Evolutionary conservation across 805 yeast species (phyloP).

Genomic region (Saccharomycopsis javanensis): DNA sequence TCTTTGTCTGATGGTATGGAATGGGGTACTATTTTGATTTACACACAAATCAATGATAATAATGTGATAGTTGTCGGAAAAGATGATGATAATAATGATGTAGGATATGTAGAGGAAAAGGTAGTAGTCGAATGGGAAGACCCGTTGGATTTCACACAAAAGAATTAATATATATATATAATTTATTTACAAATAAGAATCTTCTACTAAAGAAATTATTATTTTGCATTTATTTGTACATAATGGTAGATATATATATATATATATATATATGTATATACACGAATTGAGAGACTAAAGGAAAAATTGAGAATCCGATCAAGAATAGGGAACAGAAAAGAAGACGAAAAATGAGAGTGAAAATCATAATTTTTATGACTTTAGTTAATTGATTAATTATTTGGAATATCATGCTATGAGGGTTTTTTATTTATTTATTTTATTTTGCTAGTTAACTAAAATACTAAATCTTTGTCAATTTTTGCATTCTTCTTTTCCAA

Average conservation of each 20-base stretch:
- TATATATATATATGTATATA: no score
- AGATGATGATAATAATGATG: conserved; percentile 46
- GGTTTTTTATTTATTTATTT: no score
- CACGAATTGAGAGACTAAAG: neutral
- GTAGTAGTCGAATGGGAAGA: conserved; percentile 85
- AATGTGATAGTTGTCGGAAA: conserved; percentile 28
- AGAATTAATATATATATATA: neutral
- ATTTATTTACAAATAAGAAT: neutral
- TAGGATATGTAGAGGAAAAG: conserved; percentile 76
- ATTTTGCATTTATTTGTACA: neutral
- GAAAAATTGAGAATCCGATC: no score
- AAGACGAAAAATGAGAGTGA: no score
- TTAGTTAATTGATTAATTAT: no score
- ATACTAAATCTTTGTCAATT: conserved; percentile 21
- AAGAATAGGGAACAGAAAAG: no score
- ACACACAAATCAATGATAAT: conserved; percentile 63
- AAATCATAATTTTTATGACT: no score
- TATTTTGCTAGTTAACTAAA: no score
- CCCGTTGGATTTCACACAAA: conserved; percentile 15
- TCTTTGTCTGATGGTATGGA: conserved; percentile 74
- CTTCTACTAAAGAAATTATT: no score
- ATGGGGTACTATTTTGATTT: conserved; percentile 90
- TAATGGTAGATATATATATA: neutral
- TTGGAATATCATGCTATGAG: no score
- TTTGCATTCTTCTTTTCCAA: conserved; percentile 31